Evolutionary conservation across 2,329 filamentous ascomycete genomes (phyloP).

Genomic region (Botryotinia calthae): DNA sequence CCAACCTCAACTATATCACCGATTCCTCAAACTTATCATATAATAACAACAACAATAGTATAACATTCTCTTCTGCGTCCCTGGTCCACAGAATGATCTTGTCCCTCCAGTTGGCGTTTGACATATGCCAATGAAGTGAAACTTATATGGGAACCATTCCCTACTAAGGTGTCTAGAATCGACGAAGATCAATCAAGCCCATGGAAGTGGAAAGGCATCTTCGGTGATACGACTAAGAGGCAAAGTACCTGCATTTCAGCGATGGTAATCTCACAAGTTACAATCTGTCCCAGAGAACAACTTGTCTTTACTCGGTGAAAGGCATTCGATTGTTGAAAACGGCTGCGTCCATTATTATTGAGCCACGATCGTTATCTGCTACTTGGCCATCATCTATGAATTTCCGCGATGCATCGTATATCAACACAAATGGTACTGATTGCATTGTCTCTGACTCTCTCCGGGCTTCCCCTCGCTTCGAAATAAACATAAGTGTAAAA

Average conservation of each 20-base stretch:
- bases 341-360: not conserved
- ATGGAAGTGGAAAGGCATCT: not conserved
- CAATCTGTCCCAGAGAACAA: not conserved
- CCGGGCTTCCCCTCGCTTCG: not conserved
- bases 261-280: not conserved
- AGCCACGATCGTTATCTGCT: not conserved
- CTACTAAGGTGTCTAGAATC: not conserved
- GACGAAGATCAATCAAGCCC: not conserved
- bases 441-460: not conserved
- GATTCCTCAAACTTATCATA: not conserved
- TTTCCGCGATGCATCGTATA: not conserved
- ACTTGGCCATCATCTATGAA: not conserved
- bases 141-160: slow-evolving; percentile 12
- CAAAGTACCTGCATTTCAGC: not conserved
- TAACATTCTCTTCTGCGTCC: not conserved
- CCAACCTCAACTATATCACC: not conserved
- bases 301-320: not conserved
- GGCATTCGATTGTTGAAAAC: not conserved
- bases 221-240: not conserved
- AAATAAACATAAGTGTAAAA: not conserved
- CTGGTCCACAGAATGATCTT: not conserved
- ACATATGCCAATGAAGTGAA: slow-evolving; percentile 8
- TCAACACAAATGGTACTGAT: not conserved
- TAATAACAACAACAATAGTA: not conserved
- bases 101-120: slow-evolving; percentile 12